These are phyloP conservation scores for Botrytis paeoniae DNA, from an alignment of 2,329 filamentous ascomycete genomes.

Conservation along the genomic window DNA sequence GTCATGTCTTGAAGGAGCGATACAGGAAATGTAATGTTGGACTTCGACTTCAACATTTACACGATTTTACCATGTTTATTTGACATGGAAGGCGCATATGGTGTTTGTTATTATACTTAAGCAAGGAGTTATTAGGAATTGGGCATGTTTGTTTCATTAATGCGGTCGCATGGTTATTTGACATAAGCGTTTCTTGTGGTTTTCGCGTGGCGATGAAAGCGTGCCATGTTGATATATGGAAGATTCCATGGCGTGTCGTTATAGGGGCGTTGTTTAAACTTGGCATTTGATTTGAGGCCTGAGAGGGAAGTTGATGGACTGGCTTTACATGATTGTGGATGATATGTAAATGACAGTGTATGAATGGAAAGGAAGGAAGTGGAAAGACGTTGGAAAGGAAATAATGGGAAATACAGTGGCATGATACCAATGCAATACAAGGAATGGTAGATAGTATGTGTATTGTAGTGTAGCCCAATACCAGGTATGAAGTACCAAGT, in stretches of 20 bases:
- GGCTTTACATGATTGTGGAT: neutral
- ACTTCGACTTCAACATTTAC: neutral
- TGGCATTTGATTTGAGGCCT: neutral
- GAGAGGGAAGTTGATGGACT: neutral
- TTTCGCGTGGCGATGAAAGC: constrained; percentile 4
- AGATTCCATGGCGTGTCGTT: neutral
- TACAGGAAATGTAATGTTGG: neutral
- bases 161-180: neutral
- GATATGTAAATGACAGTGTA: neutral
- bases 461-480: neutral
- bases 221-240: neutral
- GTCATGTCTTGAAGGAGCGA: neutral
- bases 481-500: neutral
- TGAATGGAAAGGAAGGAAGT: neutral
- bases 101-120: constrained; percentile 5
- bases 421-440: neutral
- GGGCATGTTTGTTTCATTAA: neutral
- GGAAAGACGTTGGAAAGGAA: constrained; percentile 4
- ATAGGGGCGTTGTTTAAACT: constrained; percentile 11
- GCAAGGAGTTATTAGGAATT: constrained; percentile 2
- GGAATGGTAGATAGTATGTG: neutral
- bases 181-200: neutral
- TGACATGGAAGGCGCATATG: constrained; percentile 1
- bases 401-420: neutral
- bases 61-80: neutral